phyloP scores from a whole-genome alignment of 2,329 filamentous ascomycete genomes.

The Aquanectria penicillioides region DNA sequence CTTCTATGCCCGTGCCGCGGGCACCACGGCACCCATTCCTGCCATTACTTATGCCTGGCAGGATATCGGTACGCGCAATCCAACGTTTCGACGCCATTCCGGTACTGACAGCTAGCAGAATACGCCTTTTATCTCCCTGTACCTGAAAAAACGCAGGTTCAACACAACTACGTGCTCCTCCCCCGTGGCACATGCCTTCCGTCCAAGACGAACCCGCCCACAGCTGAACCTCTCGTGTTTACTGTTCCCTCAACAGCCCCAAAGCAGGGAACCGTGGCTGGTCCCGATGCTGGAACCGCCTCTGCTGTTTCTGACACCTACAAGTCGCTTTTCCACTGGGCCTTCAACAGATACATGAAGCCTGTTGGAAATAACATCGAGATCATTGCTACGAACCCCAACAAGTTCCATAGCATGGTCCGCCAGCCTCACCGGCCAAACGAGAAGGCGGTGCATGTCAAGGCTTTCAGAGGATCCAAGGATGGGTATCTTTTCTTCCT shows the following conservation, averaged over 20 bases:
- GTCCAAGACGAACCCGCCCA: conserved; percentile 54
- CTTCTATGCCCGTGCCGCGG: conserved; percentile 65
- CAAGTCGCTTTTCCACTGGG: conserved; percentile 69
- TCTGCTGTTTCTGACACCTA: conserved; percentile 67
- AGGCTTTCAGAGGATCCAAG: conserved; percentile 73
- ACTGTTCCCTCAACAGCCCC: conserved; percentile 69
- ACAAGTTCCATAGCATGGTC: conserved; percentile 66
- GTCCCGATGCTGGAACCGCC: conserved; percentile 60
- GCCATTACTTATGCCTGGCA: conserved; percentile 69
- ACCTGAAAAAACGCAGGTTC: conserved; percentile 71
- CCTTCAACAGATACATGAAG: conserved; percentile 62
- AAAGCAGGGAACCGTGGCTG: conserved; percentile 67
- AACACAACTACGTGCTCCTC: conserved; percentile 73
- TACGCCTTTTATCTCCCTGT: conserved; percentile 72
- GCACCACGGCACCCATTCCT: conserved; percentile 61
- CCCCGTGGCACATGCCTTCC: conserved; percentile 65
- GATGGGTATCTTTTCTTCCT: conserved; percentile 76
- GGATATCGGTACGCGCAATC: conserved; percentile 64
- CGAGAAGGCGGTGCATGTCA: conserved; percentile 73
- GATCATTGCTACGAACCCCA: conserved; percentile 63
- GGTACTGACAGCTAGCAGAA: conserved; percentile 52
- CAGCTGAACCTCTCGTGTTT: conserved; percentile 70
- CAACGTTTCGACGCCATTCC: accelerated
- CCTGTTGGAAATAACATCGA: conserved; percentile 57
- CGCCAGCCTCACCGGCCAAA: conserved; percentile 67